A percentile compares a stretch with the other conserved stretches of the same genome.
Evolutionary conservation across 2,329 filamentous ascomycete species (phyloP).

Genomic region (Phyllosticta citrichinensis): DNA sequence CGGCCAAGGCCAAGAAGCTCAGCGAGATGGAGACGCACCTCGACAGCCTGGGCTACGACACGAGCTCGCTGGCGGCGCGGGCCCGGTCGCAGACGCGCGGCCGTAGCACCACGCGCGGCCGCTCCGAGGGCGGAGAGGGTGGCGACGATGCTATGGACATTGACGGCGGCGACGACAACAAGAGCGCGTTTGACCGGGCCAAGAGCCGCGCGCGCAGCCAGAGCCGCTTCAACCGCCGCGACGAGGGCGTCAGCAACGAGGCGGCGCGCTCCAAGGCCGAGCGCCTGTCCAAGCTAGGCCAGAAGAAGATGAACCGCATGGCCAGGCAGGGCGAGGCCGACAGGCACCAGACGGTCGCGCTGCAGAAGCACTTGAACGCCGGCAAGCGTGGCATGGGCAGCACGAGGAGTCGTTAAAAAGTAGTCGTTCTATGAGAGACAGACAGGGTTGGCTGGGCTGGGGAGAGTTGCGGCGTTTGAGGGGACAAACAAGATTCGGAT

Average conservation of each 20-base stretch:
- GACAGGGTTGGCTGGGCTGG: too few relatives aligned
- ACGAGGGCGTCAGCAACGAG: constrained; percentile 66
- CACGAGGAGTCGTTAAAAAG: constrained; percentile 48
- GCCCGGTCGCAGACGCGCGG: constrained; percentile 64
- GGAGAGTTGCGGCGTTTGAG: constrained; percentile 2
- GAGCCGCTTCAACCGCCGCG: constrained; percentile 54
- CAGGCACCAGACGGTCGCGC: constrained; percentile 69
- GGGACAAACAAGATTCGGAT: background rate
- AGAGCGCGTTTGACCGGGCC: constrained; percentile 41
- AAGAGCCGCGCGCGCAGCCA: constrained; percentile 61
- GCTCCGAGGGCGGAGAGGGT: constrained; percentile 41
- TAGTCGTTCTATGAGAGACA: background rate
- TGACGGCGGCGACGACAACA: constrained; percentile 44
- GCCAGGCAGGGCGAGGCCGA: constrained; percentile 94
- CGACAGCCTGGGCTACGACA: constrained; percentile 76
- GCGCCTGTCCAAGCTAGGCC: constrained; percentile 74
- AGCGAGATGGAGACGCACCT: constrained; percentile 81
- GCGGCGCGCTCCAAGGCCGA: constrained; percentile 67
- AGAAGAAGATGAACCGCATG: constrained; percentile 99
- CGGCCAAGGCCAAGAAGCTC: constrained; percentile 67
- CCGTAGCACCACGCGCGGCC: constrained; percentile 55
- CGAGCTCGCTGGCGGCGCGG: constrained; percentile 61
- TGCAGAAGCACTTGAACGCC: constrained; percentile 83
- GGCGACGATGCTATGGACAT: constrained; percentile 69
- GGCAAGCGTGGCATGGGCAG: constrained; percentile 94